These are phyloP conservation scores for Xylariaceae sp. DNA, from an alignment of 2,329 filamentous ascomycete genomes.

Conservation along the genomic window DNA sequence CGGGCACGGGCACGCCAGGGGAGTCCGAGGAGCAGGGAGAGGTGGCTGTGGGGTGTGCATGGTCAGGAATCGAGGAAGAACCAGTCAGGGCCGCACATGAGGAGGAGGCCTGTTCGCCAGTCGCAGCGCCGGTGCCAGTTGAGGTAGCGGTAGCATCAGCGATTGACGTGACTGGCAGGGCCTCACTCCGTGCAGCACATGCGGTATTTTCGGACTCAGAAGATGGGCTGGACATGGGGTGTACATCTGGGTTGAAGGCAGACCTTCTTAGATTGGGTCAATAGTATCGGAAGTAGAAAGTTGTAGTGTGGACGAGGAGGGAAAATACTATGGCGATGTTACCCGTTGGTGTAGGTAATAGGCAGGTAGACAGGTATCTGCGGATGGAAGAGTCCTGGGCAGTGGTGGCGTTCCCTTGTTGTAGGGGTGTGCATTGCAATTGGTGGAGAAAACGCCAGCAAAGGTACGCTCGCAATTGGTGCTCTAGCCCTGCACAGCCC, in stretches of 20 bases:
- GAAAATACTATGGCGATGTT: conserved; percentile 25
- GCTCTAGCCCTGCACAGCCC: neutral
- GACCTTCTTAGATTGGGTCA: conserved; percentile 14
- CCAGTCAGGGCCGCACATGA: conserved; percentile 27
- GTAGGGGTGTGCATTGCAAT: conserved; percentile 4
- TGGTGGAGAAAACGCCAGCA: conserved; percentile 13
- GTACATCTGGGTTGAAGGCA: conserved; percentile 43
- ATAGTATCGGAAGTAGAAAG: conserved; percentile 6
- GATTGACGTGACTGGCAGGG: conserved; percentile 20
- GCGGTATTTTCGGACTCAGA: conserved; percentile 51
- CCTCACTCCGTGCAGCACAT: conserved; percentile 34
- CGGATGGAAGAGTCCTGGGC: conserved; percentile 1
- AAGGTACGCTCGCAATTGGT: neutral
- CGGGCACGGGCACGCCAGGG: conserved; percentile 12
- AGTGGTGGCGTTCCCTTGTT: conserved; percentile 17
- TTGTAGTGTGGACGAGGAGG: conserved; percentile 14
- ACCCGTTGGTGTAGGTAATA: conserved; percentile 17
- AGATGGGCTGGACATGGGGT: conserved; percentile 53
- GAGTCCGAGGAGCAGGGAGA: conserved; percentile 16
- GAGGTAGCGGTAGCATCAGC: conserved; percentile 14
- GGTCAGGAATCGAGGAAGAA: conserved; percentile 23
- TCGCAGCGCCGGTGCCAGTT: conserved; percentile 23
- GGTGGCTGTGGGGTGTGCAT: conserved; percentile 22
- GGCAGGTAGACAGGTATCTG: conserved; percentile 2
- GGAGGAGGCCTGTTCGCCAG: conserved; percentile 26